These are phyloP conservation scores for Acephala macrosclerotiorum DNA, from an alignment of 2,329 filamentous ascomycete species.

Conservation along the genomic window DNA sequence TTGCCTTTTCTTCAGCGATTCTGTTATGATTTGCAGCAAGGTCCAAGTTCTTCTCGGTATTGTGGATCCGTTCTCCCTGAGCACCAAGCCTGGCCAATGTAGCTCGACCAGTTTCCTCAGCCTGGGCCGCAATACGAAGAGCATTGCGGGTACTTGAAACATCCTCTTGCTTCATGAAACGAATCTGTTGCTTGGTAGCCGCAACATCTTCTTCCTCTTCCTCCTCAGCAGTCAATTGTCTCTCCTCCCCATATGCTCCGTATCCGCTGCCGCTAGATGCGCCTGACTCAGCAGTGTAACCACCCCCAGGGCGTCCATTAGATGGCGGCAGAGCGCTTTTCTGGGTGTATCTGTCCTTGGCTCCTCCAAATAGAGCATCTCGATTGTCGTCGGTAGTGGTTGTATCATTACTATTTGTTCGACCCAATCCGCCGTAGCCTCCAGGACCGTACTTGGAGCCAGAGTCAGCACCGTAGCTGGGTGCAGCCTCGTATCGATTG, in stretches of 20 bases:
- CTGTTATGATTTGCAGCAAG: slow-evolving; percentile 78
- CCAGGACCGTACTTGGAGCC: slow-evolving; percentile 55
- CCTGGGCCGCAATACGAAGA: slow-evolving; percentile 70
- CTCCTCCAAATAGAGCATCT: slow-evolving; percentile 64
- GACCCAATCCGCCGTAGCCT: slow-evolving; percentile 68
- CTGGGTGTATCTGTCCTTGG: slow-evolving; percentile 45
- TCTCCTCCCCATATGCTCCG: slow-evolving; percentile 69
- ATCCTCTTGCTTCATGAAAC: slow-evolving; percentile 79
- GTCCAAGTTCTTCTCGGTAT: slow-evolving; percentile 85
- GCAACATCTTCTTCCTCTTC: slow-evolving; percentile 77
- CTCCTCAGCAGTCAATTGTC: slow-evolving; percentile 81
- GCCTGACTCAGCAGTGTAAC: slow-evolving; percentile 38
- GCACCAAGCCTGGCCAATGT: slow-evolving; percentile 77
- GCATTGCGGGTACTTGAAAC: slow-evolving; percentile 76
- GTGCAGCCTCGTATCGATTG: slow-evolving; percentile 58
- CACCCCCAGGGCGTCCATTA: slow-evolving; percentile 37
- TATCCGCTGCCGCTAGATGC: slow-evolving; percentile 43
- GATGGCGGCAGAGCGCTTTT: slow-evolving; percentile 31
- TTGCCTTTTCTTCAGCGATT: slow-evolving; percentile 79
- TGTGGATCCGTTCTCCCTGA: slow-evolving; percentile 82
- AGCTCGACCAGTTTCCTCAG: slow-evolving; percentile 73
- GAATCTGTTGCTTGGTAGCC: slow-evolving; percentile 76
- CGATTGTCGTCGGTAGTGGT: slow-evolving; percentile 58
- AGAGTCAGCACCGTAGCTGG: slow-evolving; percentile 38
- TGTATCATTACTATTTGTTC: slow-evolving; percentile 51